Percentiles rank a stretch among this genome's conserved stretches.
Evolutionary conservation across 2,329 filamentous ascomycete species (phyloP).

Genomic region (Pyrenophora teres): DNA sequence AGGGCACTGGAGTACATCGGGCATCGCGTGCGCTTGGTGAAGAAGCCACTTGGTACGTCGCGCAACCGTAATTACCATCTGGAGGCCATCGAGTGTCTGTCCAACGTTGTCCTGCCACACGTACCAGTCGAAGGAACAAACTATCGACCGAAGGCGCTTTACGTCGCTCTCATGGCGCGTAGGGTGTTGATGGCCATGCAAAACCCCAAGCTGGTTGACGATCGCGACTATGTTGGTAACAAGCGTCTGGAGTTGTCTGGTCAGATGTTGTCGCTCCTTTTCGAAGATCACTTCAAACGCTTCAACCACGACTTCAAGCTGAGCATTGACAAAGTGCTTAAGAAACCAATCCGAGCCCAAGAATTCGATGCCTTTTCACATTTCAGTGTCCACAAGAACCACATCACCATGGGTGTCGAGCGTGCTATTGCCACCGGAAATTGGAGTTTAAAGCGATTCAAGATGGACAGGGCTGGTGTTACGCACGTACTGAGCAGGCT

Average conservation of each 20-base stretch:
- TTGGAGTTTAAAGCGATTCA: conserved; percentile 97
- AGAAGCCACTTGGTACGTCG: conserved; percentile 61
- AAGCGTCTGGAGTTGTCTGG: conserved; percentile 94
- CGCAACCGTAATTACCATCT: conserved; percentile 77
- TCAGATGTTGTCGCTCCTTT: conserved; percentile 88
- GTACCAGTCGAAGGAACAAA: conserved; percentile 90
- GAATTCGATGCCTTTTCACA: conserved; percentile 86
- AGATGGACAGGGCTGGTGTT: conserved; percentile 96
- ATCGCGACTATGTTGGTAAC: conserved; percentile 97
- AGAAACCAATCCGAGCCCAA: conserved; percentile 87
- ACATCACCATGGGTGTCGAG: conserved; percentile 92
- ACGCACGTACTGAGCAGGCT: conserved; percentile 94
- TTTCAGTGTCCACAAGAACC: conserved; percentile 80
- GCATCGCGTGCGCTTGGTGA: conserved; percentile 74
- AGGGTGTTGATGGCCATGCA: conserved; percentile 92
- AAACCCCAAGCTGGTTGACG: conserved; percentile 87
- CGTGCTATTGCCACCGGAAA: conserved; percentile 96
- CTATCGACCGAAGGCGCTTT: conserved; percentile 95
- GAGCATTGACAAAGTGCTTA: conserved; percentile 92
- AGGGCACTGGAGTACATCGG: conserved; percentile 95
- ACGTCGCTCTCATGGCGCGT: conserved; percentile 96
- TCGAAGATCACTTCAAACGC: conserved; percentile 97
- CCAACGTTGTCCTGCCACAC: conserved; percentile 91
- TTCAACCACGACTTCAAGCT: conserved; percentile 88
- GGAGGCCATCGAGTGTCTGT: conserved; percentile 89